Base-by-base conservation (phyloP, 257 asterid species). In the Avicennia marina region DNA sequence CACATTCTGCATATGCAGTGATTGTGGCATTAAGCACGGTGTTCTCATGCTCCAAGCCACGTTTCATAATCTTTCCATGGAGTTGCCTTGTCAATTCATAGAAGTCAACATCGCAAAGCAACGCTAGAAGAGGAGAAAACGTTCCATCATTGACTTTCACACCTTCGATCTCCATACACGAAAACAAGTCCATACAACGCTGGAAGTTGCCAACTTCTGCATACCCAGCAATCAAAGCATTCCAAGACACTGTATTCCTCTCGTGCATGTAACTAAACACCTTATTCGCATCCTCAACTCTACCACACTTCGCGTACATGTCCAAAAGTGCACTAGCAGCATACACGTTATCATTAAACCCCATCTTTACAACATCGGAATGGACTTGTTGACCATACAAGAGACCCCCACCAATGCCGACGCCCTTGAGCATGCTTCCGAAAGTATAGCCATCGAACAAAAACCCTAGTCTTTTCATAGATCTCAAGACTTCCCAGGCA, bases 161-260 rank as follows among this genome's bases (percentile, higher is more conserved):
- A n/a, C 76, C 71, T 41, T 78, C 95, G 20, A 58, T 46, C 57
- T 75, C 95, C 97, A 89, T 89, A 56, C 52, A 31, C 58, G 66
- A 60, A 51, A 84, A 68, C 60, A 84, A 65, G 48, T 66, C 70
- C 56, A 84, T 60, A 52, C 94, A 80, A 34, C 64, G 71, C 7
- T 42, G 44, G 0, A 57, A 29, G 45, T 81, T 63, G 4, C 93
- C 85, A 4, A 24, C 66, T 41, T 75, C 95, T 1, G 89, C 79
- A 70, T 81, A 80, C 31, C 90, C 95, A 34, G 88, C 83, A 52
- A 90, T 82, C 77, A 89, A 63, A 61, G 95, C 87, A 42, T 86
- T 89, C 97, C 97, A 89, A 12, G 97, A 83, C 32, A 89, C 91
- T 5, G 77, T 47, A 70, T 83, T 89, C 53, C 87, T 76, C 44